These are phyloP conservation scores for Apiospora phragmitis DNA, from an alignment of 2,329 filamentous ascomycete species.

Conservation along the genomic window DNA sequence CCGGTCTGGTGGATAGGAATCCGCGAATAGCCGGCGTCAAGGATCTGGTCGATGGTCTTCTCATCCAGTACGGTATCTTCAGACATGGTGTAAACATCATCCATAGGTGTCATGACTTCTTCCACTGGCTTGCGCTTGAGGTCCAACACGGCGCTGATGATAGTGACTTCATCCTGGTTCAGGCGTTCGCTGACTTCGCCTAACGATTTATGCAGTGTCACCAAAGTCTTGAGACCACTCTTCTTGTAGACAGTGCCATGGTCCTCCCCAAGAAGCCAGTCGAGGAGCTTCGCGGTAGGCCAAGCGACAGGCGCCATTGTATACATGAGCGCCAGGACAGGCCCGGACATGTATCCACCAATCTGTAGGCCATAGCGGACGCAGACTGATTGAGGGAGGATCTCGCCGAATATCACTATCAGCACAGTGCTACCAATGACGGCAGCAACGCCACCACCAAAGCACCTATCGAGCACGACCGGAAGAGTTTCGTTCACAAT, in stretches of 20 bases:
- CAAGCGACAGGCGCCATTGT: conserved; percentile 85
- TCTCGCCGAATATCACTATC: conserved; percentile 97
- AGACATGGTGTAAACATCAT: conserved; percentile 96
- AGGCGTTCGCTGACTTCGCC: conserved; percentile 85
- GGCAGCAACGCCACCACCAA: conserved; percentile 92
- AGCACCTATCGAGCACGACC: conserved; percentile 89
- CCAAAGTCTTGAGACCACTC: conserved; percentile 92
- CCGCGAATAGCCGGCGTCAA: conserved; percentile 91
- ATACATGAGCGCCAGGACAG: conserved; percentile 89
- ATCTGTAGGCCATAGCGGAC: conserved; percentile 95
- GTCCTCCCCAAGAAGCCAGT: conserved; percentile 89
- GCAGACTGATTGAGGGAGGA: conserved; percentile 93
- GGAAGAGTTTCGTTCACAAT: conserved; percentile 97
- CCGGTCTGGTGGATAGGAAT: conserved; percentile 92
- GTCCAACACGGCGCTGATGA: conserved; percentile 95
- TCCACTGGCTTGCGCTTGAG: conserved; percentile 95
- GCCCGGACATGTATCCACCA: conserved; percentile 88
- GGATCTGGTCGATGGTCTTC: conserved; percentile 88
- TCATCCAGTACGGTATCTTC: conserved; percentile 92
- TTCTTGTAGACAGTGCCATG: conserved; percentile 98
- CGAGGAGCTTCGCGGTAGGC: conserved; percentile 93
- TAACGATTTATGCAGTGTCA: conserved; percentile 89
- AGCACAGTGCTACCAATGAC: conserved; percentile 90
- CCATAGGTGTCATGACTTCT: conserved; percentile 98
- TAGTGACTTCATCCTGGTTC: conserved; percentile 97